Base-by-base conservation (phyloP, 2,329 filamentous ascomycete genomes). In the Fusarium hostae region DNA sequence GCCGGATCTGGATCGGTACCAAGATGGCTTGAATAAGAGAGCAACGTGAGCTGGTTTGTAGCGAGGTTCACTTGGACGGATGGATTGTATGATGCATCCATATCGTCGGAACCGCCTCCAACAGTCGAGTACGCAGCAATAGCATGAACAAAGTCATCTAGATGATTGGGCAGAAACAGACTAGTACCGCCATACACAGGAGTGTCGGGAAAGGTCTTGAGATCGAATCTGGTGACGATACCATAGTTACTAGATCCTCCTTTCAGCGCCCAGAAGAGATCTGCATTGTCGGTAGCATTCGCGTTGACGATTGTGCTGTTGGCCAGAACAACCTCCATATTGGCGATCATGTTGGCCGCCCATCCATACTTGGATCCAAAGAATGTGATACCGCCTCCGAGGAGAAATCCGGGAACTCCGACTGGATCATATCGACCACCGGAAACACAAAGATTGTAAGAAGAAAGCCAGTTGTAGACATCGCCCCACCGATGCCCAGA, bases 201-300 rank as follows among this genome's bases (percentile, higher is more conserved):
- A 37, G 35, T 16, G 16, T 37, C 35, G 35, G 35, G 13, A 37
- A 37, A 37, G 12, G 35, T 37, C 16, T 37, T 37, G 35, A 37
- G 35, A 48, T 52, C 48, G 16, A 39, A 40, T 22, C 30, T 58
- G 7, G 74, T 76, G 30, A 75, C 67, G 47, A 76, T 57, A 20
- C 72, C 72, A 47, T 72, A 72, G 40, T 74, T 75, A 47, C 48
- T 63, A 34, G 32, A 45, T 6, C 71, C 71, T 39, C 73, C 73
- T 41, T 67, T 66, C 24, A 74, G 59, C 3, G 60, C 70, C 3
- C 89, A 90, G 85, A 91, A 76, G 82, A 86, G 79, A 91, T 92
- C 63, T 92, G 91, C 9, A 82, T 82, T 13, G 92, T 92, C 32
- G 88, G 91, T 8, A 84, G 65, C 95, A 94, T 78, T 44, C 12